A percentile compares a stretch with the other conserved stretches of the same genome.
phyloP scores from a whole-genome alignment of 108 stramenopile species.

The Skeletonema costatum region DNA sequence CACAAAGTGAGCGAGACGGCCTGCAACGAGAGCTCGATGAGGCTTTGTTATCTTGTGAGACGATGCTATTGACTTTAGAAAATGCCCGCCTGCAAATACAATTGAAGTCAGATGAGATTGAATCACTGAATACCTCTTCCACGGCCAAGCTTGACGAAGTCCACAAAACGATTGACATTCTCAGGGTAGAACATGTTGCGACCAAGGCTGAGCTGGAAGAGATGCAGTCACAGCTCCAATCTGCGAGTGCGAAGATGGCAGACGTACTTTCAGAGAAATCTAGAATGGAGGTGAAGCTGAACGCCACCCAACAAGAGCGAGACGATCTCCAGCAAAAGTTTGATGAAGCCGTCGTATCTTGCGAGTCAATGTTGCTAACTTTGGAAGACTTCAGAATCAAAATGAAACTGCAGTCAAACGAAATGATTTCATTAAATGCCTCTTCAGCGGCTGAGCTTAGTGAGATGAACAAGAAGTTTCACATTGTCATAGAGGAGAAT shows the following conservation, averaged over 20 bases:
- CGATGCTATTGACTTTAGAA: neutral
- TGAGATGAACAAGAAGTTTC: neutral
- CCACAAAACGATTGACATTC: neutral
- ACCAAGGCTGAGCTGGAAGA: neutral
- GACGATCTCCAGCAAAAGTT: neutral
- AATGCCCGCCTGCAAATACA: neutral
- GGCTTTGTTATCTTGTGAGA: neutral
- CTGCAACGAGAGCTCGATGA: neutral
- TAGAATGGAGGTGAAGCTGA: neutral
- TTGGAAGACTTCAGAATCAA: neutral
- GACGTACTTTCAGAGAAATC: neutral
- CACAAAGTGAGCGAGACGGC: neutral
- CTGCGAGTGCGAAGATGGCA: neutral
- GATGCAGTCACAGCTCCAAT: neutral
- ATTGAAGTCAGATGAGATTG: neutral
- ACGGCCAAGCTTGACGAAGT: neutral
- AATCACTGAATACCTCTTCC: neutral
- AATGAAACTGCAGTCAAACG: neutral
- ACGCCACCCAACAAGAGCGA: neutral
- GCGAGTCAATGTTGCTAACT: neutral
- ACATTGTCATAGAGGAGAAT: neutral
- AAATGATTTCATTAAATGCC: neutral
- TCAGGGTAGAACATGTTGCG: neutral
- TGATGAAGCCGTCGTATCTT: neutral
- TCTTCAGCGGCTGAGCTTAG: neutral